Base-by-base conservation (phyloP, 225 moss, liverwort and hornwort species). In the Sphagnum tenellum region DNA sequence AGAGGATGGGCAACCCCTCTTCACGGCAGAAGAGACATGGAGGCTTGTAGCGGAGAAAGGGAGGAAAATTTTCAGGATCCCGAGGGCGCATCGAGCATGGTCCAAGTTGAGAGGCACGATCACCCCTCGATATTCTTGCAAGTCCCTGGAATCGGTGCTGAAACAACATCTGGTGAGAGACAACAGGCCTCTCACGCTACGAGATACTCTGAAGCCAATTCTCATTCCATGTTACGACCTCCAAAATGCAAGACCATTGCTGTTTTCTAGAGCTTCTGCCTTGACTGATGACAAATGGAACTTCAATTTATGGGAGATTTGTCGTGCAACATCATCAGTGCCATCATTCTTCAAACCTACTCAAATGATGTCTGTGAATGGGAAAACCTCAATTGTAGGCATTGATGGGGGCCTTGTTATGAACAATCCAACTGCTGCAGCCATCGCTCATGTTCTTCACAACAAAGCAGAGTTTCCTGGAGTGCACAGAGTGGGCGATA, bases 221-320 rank as follows among this genome's bases (percentile, higher is more conserved):
- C 85, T 94, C 13, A 91, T 94, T 47, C 94, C 94, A 0, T 94
- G 94, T 72, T 94, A 94, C 70, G 94, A 94, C 66, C 83, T 94
- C 9, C 74, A 85, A 4, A 94, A 78, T 10, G 94, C 91, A 3
- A 83, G 85, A 4, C 89, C 94, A 4, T 91, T 91, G 13, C 76
- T 94, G 7, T 94, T 94, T 70, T 94, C 94, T 12, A 80, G 94
- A 60, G 81, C 94, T 8, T 86, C 85, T 65, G 94, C 94, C 6
- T 67, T 94, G 66, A 81, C 81, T 69, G 81, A 78, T 53, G 81
- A 85, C 64, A 82, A 80, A 5, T 94, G 94, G 94, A 79, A 94
- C 76, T 94, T 94, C 72, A 79, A 72, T 2, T 77, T 94, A 8
- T 94, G 94, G 94, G 90, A 94, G 75, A 76, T 94, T 64, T 94